phyloP scores from a whole-genome alignment of 1,139 yeast genomes.

The Hemisphaericaspora xylanilytica region DNA sequence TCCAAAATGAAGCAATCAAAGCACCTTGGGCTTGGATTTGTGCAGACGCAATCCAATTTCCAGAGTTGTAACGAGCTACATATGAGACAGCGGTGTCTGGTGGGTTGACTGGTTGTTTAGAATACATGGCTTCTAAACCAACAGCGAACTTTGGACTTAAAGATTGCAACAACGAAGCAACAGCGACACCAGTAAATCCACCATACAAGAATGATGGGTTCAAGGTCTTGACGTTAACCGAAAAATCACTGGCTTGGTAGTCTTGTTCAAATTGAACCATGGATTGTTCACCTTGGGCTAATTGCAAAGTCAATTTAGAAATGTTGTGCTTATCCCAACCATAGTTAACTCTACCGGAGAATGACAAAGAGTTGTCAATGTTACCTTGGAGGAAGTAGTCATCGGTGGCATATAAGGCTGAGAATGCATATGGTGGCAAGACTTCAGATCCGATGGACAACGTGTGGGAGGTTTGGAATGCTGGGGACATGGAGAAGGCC shows the following conservation, averaged over 20 bases:
- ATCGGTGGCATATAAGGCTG: slow-evolving; percentile 88
- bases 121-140: slow-evolving; percentile 92
- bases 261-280: slow-evolving; percentile 98
- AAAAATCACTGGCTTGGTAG: slow-evolving; percentile 83
- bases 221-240: slow-evolving; percentile 83
- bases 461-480: slow-evolving; percentile 96
- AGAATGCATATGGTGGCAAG: slow-evolving; percentile 88
- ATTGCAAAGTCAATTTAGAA: slow-evolving; percentile 84
- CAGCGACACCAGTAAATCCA: slow-evolving; percentile 77
- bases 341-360: slow-evolving; percentile 88
- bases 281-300: slow-evolving; percentile 85
- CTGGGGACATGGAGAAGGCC: slow-evolving; percentile 88
- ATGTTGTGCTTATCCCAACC: slow-evolving; percentile 83
- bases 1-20: slow-evolving; percentile 86
- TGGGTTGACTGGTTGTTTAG: slow-evolving; percentile 75
- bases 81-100: slow-evolving; percentile 92
- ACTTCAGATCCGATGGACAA: slow-evolving; percentile 85
- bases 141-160: slow-evolving; percentile 79
- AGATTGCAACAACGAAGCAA: slow-evolving; percentile 87
- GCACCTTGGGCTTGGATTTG: slow-evolving; percentile 95
- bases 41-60: slow-evolving; percentile 91
- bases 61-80: slow-evolving; percentile 85
- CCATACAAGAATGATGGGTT: slow-evolving; percentile 81
- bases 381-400: slow-evolving; percentile 87
- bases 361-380: slow-evolving; percentile 78